A percentile compares a stretch with the other conserved stretches of the same genome.
phyloP scores from a whole-genome alignment of 805 yeast species.

The Maudiozyma serrabonitensis region DNA sequence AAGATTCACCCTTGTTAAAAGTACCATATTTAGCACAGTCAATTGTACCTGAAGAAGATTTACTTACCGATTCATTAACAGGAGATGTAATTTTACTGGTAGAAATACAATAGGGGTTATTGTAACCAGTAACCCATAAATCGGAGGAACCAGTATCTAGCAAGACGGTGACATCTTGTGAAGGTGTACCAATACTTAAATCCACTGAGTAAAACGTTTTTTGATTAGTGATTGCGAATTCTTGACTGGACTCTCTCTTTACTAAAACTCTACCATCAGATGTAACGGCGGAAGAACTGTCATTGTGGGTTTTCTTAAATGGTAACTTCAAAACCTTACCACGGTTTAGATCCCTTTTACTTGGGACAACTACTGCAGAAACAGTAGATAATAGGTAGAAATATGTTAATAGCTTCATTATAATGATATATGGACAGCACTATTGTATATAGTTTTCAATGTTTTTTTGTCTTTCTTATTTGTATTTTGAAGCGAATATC shows the following conservation, averaged over 20 bases:
- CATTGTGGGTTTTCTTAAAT: constrained; percentile 16
- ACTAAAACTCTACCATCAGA: constrained; percentile 1
- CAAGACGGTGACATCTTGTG: constrained; percentile 42
- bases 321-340: constrained; percentile 7
- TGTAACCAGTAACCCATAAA: constrained; percentile 42
- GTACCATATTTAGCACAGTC: constrained; percentile 22
- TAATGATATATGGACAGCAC: background rate
- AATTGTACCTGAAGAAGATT: background rate
- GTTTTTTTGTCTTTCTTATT: background rate
- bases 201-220: constrained; percentile 36
- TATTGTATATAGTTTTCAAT: background rate
- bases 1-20: constrained; percentile 16
- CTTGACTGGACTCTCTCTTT: constrained; percentile 9
- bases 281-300: constrained; percentile 3
- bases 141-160: constrained; percentile 72
- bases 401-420: background rate
- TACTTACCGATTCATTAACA: too few species aligned
- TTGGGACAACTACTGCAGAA: background rate
- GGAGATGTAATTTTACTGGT: background rate
- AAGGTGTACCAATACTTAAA: constrained; percentile 41
- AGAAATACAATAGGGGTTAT: constrained; percentile 38
- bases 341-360: background rate
- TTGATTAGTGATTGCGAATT: constrained; percentile 28
- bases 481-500: too few species aligned
- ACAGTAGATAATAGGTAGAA: background rate